Evolutionary conservation across 208 protist genomes (phyloP).

Genomic region (Herpetomonas tarakana): DNA sequence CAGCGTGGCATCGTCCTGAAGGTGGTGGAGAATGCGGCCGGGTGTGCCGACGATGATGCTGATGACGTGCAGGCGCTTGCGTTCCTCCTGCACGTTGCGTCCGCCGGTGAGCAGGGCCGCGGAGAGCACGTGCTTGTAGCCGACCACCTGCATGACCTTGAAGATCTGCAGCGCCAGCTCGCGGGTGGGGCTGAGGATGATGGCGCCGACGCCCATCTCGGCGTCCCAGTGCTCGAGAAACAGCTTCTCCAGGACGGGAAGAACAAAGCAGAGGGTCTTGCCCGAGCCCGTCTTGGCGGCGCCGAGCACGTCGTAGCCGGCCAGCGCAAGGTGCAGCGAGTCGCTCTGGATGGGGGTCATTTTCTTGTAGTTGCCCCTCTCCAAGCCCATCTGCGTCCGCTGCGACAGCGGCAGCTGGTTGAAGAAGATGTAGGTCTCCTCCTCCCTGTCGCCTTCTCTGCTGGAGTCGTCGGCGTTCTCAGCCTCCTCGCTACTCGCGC

Average conservation of each 20-base stretch:
- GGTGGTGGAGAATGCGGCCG: slow-evolving; percentile 98
- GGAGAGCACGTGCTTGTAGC: slow-evolving; percentile 91
- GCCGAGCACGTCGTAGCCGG: slow-evolving; percentile 97
- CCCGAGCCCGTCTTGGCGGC: slow-evolving; percentile 98
- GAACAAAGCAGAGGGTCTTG: slow-evolving; percentile 98
- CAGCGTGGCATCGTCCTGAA: slow-evolving; percentile 95
- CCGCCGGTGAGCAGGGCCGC: slow-evolving; percentile 98
- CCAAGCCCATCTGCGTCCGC: slow-evolving; percentile 89
- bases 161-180: slow-evolving; percentile 99
- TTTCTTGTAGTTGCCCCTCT: slow-evolving; percentile 86
- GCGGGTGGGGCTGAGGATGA: slow-evolving; percentile 98
- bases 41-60: slow-evolving; percentile 99
- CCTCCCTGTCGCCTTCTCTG: slow-evolving; percentile 5
- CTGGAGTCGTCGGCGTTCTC: slow-evolving; percentile 3
- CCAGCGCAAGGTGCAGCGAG: slow-evolving; percentile 93
- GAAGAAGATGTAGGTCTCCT: slow-evolving; percentile 51
- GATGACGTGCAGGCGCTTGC: slow-evolving; percentile 90
- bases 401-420: slow-evolving; percentile 90
- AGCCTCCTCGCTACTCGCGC: neutral
- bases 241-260: slow-evolving; percentile 96
- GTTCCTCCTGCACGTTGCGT: slow-evolving; percentile 95
- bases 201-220: slow-evolving; percentile 94
- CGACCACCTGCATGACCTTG: slow-evolving; percentile 96
- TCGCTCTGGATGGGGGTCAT: slow-evolving; percentile 97
- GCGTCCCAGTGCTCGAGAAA: slow-evolving; percentile 86